These are phyloP conservation scores for Irpex sp. DNA, from an alignment of 1,284 basidiomycete genomes.

Conservation along the genomic window DNA sequence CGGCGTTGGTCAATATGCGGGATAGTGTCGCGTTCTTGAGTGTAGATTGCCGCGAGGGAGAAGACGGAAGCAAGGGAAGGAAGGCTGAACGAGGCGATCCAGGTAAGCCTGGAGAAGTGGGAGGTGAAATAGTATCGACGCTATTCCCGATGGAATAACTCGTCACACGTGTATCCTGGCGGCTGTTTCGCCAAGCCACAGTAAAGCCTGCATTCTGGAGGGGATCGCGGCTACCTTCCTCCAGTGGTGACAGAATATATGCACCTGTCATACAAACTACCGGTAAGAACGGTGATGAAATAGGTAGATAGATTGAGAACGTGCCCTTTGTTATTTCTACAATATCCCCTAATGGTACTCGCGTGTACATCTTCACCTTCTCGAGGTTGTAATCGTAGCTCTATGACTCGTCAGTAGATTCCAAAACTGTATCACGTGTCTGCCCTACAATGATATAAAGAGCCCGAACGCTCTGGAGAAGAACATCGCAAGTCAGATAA, in stretches of 20 bases:
- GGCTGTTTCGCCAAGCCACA: conserved; percentile 67
- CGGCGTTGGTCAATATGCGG: conserved; percentile 32
- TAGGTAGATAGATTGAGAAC: not conserved
- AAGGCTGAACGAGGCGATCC: conserved; percentile 11
- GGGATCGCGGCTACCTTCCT: conserved; percentile 85
- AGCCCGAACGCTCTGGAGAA: conserved; percentile 52
- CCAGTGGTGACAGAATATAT: conserved; percentile 88
- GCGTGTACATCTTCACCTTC: conserved; percentile 87
- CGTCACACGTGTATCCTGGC: conserved; percentile 65
- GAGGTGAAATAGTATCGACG: conserved; percentile 33
- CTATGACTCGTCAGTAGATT: conserved; percentile 31
- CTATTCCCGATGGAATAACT: conserved; percentile 84
- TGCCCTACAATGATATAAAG: conserved; percentile 62
- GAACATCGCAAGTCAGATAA: conserved; percentile 7
- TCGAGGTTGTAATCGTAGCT: conserved; percentile 90
- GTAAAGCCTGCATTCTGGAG: conserved; percentile 85
- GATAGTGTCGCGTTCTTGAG: conserved; percentile 18
- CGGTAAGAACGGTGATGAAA: conserved; percentile 3
- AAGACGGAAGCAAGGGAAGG: conserved; percentile 5
- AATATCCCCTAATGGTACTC: conserved; percentile 84
- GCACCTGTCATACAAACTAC: conserved; percentile 49
- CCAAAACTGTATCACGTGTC: too few species aligned
- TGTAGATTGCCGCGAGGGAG: conserved; percentile 21
- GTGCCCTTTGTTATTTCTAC: conserved; percentile 80
- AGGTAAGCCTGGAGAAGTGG: conserved; percentile 19